Percentiles rank a stretch among this genome's conserved stretches.
Conservation (phyloP, 352 stramenopile species). For the Pythium brachiatum region DNA sequence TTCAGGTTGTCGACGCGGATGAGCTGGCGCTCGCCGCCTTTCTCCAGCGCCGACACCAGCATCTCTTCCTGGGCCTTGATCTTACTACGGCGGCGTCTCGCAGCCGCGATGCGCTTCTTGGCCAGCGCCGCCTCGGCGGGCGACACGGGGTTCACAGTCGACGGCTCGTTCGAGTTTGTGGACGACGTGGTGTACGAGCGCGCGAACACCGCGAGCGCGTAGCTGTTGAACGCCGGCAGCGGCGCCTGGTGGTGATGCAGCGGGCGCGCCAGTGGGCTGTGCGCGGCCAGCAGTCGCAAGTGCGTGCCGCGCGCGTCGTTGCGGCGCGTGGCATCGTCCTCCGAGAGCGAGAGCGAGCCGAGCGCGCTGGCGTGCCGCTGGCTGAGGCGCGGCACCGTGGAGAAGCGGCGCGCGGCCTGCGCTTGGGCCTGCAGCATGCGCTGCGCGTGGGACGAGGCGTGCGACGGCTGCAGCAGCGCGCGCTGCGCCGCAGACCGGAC, state of each 20-base stretch:
- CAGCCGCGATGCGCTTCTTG: slow-evolving; percentile 80
- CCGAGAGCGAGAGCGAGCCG: slow-evolving; percentile 2
- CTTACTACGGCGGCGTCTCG: slow-evolving; percentile 66
- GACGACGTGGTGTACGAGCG: slow-evolving; percentile 48
- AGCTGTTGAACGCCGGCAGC: slow-evolving; percentile 23
- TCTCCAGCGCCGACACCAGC: slow-evolving; percentile 74
- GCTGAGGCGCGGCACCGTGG: background rate
- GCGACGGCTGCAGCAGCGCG: slow-evolving; percentile 4
- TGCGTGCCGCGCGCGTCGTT: slow-evolving; percentile 20
- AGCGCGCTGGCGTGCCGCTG: slow-evolving; percentile 10
- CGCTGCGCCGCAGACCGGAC: slow-evolving; percentile 23
- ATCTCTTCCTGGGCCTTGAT: slow-evolving; percentile 80
- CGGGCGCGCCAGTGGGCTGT: slow-evolving; percentile 14
- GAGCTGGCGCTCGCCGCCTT: slow-evolving; percentile 70
- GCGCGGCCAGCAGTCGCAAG: slow-evolving; percentile 6
- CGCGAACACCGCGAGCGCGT: slow-evolving; percentile 28
- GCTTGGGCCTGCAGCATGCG: slow-evolving; percentile 8
- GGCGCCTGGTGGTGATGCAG: slow-evolving; percentile 1
- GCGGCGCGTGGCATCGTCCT: slow-evolving; percentile 17
- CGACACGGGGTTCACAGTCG: slow-evolving; percentile 25
- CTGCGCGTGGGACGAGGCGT: background rate
- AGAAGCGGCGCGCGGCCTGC: background rate
- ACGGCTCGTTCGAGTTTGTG: slow-evolving; percentile 29
- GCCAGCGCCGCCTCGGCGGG: slow-evolving; percentile 46
- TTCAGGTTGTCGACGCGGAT: slow-evolving; percentile 80